Evolutionary conservation across 495 filamentous ascomycete genomes (phyloP).

Genomic region (Hyaloscypha hepaticicola): DNA sequence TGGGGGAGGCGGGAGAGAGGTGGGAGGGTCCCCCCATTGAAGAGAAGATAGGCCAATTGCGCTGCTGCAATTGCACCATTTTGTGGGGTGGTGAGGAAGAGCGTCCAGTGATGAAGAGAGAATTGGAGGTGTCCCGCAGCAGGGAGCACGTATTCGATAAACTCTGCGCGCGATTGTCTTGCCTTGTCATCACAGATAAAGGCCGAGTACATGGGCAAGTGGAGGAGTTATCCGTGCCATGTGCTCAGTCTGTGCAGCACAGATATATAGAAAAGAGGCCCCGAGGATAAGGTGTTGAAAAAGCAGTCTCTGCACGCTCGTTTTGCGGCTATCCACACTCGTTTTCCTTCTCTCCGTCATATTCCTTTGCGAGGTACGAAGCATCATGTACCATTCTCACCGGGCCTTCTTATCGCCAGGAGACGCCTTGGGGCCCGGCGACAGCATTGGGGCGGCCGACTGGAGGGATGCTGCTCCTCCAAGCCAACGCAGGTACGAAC

Average conservation of each 20-base stretch:
- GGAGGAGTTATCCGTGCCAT: background rate
- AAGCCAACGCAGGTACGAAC: background rate
- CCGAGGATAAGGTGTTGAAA: background rate
- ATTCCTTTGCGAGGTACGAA: background rate
- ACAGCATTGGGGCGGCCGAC: background rate
- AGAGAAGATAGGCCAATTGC: background rate
- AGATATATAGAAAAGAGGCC: background rate
- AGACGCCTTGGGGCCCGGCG: slow-evolving; percentile 8
- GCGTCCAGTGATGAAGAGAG: background rate
- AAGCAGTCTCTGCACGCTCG: background rate
- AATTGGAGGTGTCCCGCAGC: background rate
- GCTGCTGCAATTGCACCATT: background rate
- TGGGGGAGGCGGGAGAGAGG: background rate
- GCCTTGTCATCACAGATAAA: background rate
- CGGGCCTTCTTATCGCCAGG: slow-evolving; percentile 10
- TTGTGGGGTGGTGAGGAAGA: background rate
- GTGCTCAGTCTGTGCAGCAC: background rate
- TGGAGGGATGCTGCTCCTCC: background rate
- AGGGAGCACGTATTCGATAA: background rate
- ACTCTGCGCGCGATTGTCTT: background rate
- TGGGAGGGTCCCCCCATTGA: background rate
- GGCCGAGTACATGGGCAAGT: too few species aligned
- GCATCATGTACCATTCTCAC: background rate
- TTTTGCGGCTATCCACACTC: too few species aligned
- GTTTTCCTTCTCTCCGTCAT: background rate